Percentiles rank a stretch among this genome's conserved stretches.
phyloP scores from a whole-genome alignment of 2,329 filamentous ascomycete genomes.

The Fusarium sp. region DNA sequence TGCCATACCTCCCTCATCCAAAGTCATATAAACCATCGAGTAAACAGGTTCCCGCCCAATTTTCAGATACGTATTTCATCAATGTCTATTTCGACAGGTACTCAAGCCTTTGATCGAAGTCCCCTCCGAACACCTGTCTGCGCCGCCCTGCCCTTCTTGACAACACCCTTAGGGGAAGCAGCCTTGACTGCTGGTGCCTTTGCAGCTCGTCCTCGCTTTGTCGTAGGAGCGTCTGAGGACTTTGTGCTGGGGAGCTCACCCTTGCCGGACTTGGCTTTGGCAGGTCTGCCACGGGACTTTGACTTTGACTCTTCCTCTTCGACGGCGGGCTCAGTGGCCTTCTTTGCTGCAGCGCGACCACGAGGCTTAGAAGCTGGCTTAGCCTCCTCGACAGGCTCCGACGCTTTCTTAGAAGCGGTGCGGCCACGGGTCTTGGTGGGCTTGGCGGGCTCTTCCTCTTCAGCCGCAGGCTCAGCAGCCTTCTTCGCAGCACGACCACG shows the following conservation, averaged over 20 bases:
- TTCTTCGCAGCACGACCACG: conserved; percentile 27
- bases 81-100: background rate
- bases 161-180: conserved; percentile 31
- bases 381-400: background rate
- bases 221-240: background rate
- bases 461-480: background rate
- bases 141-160: conserved; percentile 34
- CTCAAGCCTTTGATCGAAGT: conserved; percentile 33
- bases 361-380: conserved; percentile 23
- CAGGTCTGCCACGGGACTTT: conserved; percentile 32
- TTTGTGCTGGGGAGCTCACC: conserved; percentile 40
- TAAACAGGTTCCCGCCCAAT: background rate
- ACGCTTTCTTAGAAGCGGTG: conserved; percentile 1
- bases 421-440: conserved; percentile 34
- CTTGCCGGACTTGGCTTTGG: conserved; percentile 41
- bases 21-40: background rate
- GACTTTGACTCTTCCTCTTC: conserved; percentile 20
- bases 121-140: conserved; percentile 33
- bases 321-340: background rate
- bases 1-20: background rate
- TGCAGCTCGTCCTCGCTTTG: conserved; percentile 31
- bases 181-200: conserved; percentile 12
- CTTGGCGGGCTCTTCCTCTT: conserved; percentile 17
- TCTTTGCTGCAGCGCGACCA: conserved; percentile 22
- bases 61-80: background rate